Evolutionary conservation across 2,329 filamentous ascomycete species (phyloP).

Genomic region (Chalara sp.): DNA sequence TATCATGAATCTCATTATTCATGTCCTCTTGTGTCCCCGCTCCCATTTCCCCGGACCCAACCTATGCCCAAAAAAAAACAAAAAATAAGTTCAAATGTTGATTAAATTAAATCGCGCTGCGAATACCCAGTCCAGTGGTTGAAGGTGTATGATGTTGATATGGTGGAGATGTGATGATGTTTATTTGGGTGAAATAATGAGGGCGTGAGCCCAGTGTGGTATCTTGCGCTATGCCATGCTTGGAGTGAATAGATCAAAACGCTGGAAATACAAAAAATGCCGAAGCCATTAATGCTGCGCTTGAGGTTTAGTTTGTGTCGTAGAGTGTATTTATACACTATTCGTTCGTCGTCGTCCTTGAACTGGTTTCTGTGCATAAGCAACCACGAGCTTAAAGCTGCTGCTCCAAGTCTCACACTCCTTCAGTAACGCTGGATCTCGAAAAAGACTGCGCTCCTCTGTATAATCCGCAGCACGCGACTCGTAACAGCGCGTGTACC

Average conservation of each 20-base stretch:
- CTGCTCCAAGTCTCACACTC: slow-evolving; percentile 86
- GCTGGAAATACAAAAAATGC: neutral
- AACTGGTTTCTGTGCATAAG: slow-evolving; percentile 49
- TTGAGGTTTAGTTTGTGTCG: too few species aligned
- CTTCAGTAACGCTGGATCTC: slow-evolving; percentile 63
- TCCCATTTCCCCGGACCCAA: neutral
- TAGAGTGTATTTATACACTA: slow-evolving; percentile 16
- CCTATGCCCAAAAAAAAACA: neutral
- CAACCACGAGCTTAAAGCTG: slow-evolving; percentile 84
- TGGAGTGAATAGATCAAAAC: neutral
- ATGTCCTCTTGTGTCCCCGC: neutral
- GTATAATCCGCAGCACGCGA: slow-evolving; percentile 43
- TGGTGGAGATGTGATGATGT: neutral
- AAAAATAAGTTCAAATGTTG: neutral
- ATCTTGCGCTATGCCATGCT: neutral
- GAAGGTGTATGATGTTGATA: neutral
- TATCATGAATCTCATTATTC: too few species aligned
- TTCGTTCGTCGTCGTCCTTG: slow-evolving; percentile 18
- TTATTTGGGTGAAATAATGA: neutral
- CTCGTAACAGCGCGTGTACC: slow-evolving; percentile 93
- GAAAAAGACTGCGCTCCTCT: slow-evolving; percentile 59
- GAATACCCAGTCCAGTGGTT: neutral
- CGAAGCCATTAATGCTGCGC: too few species aligned
- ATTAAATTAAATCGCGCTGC: neutral
- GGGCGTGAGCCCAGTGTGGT: neutral